Base-by-base conservation (phyloP, 1,284 basidiomycete genomes). In the Stereum hirsutum region DNA sequence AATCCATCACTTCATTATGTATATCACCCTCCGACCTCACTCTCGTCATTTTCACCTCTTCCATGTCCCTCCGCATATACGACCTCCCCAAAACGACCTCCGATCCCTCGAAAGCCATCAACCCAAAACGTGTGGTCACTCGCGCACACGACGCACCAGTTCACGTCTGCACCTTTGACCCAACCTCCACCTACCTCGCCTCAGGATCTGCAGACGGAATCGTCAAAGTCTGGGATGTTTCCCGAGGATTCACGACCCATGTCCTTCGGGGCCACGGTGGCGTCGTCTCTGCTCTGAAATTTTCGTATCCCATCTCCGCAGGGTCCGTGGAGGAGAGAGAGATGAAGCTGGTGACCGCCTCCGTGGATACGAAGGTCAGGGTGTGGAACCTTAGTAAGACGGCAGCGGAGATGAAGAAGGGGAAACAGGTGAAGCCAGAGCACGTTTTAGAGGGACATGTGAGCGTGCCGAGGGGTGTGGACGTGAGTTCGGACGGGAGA, bases 201-300 rank as follows among this genome's bases (percentile, higher is more conserved):
- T 96, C 95, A 6, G 96, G 94, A 1, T 88, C 92, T 7, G 89
- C 93, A 4, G 96, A 99, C 55, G 95, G 96, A 12, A 77, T 89
- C 17, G 95, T 97, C 44, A 98, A 98, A 69, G 89, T 99, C 7
- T 99, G 93, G 92, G 88, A 98, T 59, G 77, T 95, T 36, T 66
- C 73, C 3, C 81, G 82, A 15, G 95, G 92, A 7, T 94, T 85
- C 60, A 80, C 89, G 32, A 99, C 96, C 0, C 96, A 99, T 61
- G 75, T 93, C 11, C 94, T 97, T 71, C 88, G 89, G 56, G 95
- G 95, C 8, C 96, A 98, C 57, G 96, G 94, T 6, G 95, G 96
- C 14, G 89, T 97, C 41, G 86, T 98, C 54, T 91, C 88, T 49
- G 89, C 96, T 7, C 69, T 96, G 41, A 69, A 75, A 35, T 97